These are phyloP conservation scores for Ceratocystis diversiconidia DNA, from an alignment of 2,329 filamentous ascomycete genomes.

Conservation along the genomic window DNA sequence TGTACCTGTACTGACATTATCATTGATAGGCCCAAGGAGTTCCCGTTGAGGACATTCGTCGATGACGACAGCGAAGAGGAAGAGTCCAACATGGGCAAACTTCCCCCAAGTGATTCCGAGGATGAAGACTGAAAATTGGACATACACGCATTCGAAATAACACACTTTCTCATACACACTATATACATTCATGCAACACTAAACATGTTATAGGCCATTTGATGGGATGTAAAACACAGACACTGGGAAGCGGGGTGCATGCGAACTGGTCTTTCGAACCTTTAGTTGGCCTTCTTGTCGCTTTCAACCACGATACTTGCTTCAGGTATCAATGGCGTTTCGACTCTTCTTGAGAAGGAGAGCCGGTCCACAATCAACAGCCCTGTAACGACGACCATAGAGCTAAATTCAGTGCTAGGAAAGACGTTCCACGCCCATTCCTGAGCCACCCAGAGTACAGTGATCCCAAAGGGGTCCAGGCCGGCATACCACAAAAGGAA, in stretches of 20 bases:
- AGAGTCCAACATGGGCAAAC: constrained; percentile 66
- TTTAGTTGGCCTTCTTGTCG: constrained; percentile 24
- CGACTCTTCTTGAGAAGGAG: constrained; percentile 13
- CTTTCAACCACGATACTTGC: constrained; percentile 20
- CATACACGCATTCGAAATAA: neutral
- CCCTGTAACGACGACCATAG: constrained; percentile 50
- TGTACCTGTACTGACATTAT: neutral
- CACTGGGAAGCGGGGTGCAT: neutral
- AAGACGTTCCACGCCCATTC: constrained; percentile 93
- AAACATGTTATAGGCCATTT: neutral
- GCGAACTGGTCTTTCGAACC: neutral
- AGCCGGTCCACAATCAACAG: constrained; percentile 44
- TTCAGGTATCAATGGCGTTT: constrained; percentile 18
- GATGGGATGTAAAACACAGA: neutral
- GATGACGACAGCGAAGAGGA: constrained; percentile 45
- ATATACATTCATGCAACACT: neutral
- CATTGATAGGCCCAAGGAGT: constrained; percentile 47
- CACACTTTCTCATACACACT: neutral
- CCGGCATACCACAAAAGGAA: constrained; percentile 73
- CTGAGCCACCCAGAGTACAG: constrained; percentile 59
- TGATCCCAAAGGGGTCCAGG: constrained; percentile 51
- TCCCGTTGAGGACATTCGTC: constrained; percentile 38
- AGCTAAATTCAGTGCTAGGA: constrained; percentile 53
- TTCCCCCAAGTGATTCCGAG: constrained; percentile 71
- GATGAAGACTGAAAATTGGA: constrained; percentile 35